Percentiles rank a stretch among this genome's conserved stretches.
These are phyloP conservation scores for Globisporangium spinosum DNA, from an alignment of 352 stramenopile species.

Conservation along the genomic window DNA sequence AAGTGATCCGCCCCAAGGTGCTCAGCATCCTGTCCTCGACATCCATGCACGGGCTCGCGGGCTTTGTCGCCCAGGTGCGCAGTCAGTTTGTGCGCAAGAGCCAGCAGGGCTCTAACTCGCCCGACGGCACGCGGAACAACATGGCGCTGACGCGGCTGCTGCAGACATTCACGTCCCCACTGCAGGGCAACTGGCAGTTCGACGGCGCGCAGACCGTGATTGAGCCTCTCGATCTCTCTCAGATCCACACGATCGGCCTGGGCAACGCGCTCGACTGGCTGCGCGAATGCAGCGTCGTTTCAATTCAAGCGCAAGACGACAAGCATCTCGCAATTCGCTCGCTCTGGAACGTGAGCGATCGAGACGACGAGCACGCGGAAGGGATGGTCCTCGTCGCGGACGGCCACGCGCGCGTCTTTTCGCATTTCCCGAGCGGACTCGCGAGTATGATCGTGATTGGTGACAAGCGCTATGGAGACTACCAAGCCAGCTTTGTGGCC, in stretches of 20 bases:
- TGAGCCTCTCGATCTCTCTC: not conserved
- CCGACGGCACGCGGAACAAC: conserved; percentile 1
- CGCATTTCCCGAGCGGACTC: conserved; percentile 15
- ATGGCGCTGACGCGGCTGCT: conserved; percentile 17
- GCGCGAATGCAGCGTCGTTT: conserved; percentile 14
- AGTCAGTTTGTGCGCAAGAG: conserved; percentile 22
- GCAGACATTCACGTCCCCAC: conserved; percentile 9
- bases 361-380: not conserved
- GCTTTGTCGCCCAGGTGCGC: conserved; percentile 36
- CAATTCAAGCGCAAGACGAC: conserved; percentile 10
- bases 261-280: conserved; percentile 16
- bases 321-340: conserved; percentile 11
- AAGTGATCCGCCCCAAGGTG: conserved; percentile 25
- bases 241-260: not conserved
- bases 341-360: conserved; percentile 2
- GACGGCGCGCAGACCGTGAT: conserved; percentile 10
- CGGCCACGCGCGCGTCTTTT: conserved; percentile 12
- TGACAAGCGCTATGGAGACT: conserved; percentile 8
- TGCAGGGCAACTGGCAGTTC: conserved; percentile 14
- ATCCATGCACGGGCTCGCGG: conserved; percentile 33
- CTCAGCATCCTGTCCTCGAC: conserved; percentile 28
- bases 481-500: conserved; percentile 12
- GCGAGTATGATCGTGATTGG: conserved; percentile 17
- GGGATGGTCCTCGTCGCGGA: conserved; percentile 9
- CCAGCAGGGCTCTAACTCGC: not conserved